These are phyloP conservation scores for Herpotrichia juniperi DNA, from an alignment of 2,329 filamentous ascomycete species.

Conservation along the genomic window DNA sequence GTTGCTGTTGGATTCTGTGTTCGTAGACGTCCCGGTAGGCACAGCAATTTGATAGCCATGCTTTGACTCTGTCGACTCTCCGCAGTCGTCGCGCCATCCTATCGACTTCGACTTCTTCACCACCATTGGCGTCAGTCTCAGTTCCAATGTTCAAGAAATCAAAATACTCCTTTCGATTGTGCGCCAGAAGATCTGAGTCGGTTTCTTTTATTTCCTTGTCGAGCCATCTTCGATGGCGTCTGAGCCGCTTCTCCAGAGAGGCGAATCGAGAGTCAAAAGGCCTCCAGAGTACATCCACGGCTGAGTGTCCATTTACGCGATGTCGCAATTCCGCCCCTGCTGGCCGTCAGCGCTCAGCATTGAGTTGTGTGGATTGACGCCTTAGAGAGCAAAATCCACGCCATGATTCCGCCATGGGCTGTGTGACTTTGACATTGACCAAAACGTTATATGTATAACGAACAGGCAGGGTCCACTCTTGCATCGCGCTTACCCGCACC, in stretches of 20 bases:
- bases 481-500: neutral
- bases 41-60: constrained; percentile 29
- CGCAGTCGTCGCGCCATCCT: constrained; percentile 31
- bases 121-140: constrained; percentile 2
- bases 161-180: constrained; percentile 26
- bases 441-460: constrained; percentile 1
- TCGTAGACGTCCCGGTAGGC: constrained; percentile 16
- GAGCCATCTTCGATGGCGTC: constrained; percentile 32
- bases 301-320: constrained; percentile 15
- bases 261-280: constrained; percentile 39
- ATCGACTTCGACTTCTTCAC: constrained; percentile 14
- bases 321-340: constrained; percentile 27
- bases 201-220: constrained; percentile 23
- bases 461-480: constrained; percentile 7
- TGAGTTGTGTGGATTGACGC: constrained; percentile 11
- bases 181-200: constrained; percentile 22
- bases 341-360: constrained; percentile 23
- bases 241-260: constrained; percentile 27
- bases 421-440: constrained; percentile 2
- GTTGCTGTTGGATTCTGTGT: constrained; percentile 11
- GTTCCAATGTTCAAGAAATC: constrained; percentile 22
- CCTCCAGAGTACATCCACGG: constrained; percentile 23
- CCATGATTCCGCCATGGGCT: constrained; percentile 18
- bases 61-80: constrained; percentile 31
- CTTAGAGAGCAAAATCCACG: constrained; percentile 11